Evolutionary conservation across 108 stramenopile species (phyloP).

Genomic region (Licmophora abbreviata): DNA sequence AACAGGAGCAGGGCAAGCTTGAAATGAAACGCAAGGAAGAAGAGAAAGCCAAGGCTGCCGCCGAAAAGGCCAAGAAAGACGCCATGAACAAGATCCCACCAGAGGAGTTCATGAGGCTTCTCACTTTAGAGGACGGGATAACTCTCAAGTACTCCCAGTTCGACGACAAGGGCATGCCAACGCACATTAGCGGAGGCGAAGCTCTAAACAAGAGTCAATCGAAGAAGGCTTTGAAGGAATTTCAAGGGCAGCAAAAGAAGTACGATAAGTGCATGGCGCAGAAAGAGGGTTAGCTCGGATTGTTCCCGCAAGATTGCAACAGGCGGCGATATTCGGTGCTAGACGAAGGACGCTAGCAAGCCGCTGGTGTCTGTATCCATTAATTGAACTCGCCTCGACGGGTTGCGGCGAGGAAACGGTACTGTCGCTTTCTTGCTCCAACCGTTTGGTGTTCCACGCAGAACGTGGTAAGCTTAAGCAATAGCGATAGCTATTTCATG

Average conservation of each 20-base stretch:
- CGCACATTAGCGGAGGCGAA: slow-evolving; percentile 24
- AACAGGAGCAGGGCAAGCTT: slow-evolving; percentile 60
- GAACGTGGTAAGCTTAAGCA: no score
- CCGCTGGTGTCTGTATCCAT: no score
- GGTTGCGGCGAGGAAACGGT: no score
- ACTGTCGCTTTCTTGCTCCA: no score
- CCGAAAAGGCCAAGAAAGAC: slow-evolving; percentile 45
- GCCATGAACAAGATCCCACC: slow-evolving; percentile 18
- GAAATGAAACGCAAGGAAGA: slow-evolving; percentile 32
- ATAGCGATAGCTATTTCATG: no score
- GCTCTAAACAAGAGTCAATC: slow-evolving; percentile 29
- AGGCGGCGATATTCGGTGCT: no score
- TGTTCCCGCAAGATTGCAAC: no score
- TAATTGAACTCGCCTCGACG: no score
- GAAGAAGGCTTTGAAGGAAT: slow-evolving; percentile 42
- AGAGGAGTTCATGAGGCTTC: slow-evolving; percentile 21
- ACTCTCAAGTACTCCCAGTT: slow-evolving; percentile 34
- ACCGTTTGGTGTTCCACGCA: no score
- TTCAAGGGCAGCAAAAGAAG: slow-evolving; percentile 37
- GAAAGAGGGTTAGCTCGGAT: no score
- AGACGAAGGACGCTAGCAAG: no score
- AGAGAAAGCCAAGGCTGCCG: slow-evolving; percentile 44
- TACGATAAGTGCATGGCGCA: no score
- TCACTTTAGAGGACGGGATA: slow-evolving; percentile 18
- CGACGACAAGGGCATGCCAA: slow-evolving; percentile 57